Evolutionary conservation across 2,329 filamentous ascomycete genomes (phyloP).

Genomic region (Passalora sequoiae): DNA sequence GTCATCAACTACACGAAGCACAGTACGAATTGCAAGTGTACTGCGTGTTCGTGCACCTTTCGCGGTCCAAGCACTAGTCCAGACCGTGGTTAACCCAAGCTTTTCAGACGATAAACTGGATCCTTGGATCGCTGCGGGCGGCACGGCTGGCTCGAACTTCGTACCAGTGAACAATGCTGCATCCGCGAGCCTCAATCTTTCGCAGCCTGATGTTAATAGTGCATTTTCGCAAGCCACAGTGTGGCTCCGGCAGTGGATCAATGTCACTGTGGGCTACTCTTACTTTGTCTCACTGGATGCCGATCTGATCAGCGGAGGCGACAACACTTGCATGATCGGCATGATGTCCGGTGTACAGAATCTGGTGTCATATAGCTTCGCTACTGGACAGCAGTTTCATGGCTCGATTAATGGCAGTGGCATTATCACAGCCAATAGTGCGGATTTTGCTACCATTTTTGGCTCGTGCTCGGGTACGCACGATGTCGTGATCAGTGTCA

Average conservation of each 20-base stretch:
- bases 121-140: no score
- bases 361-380: background rate
- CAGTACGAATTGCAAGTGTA: no score
- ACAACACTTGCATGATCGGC: background rate
- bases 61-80: no score
- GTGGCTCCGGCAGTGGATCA: background rate
- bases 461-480: background rate
- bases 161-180: no score
- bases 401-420: background rate
- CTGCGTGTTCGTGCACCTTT: no score
- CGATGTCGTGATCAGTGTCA: background rate
- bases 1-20: no score
- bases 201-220: background rate
- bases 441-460: background rate
- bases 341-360: background rate
- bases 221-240: background rate
- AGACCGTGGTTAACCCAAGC: no score
- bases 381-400: background rate
- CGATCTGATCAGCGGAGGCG: background rate
- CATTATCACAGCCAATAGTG: background rate
- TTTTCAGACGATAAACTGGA: no score
- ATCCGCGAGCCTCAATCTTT: no score
- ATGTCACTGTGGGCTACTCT: background rate
- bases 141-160: no score
- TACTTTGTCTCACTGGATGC: background rate